Conservation (phyloP, 352 stramenopile species). For the Phytophthora ramorum region DNA sequence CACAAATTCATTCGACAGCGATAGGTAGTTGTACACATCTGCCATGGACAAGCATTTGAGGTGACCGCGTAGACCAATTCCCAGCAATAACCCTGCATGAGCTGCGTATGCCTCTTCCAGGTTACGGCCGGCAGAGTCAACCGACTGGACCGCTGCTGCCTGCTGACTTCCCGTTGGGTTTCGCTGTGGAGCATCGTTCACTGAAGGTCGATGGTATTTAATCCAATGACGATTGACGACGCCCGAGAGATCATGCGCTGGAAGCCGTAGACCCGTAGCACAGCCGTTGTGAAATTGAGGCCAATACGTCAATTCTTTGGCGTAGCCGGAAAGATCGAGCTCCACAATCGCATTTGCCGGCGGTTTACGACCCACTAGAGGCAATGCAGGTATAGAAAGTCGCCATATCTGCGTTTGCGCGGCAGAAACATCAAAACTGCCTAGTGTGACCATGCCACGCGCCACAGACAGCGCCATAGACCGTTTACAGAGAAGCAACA, state of each 20-base stretch:
- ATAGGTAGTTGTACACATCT: slow-evolving; percentile 99
- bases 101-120: slow-evolving; percentile 87
- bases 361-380: slow-evolving; percentile 93
- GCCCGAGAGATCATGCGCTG: slow-evolving; percentile 62
- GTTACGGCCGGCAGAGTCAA: slow-evolving; percentile 43
- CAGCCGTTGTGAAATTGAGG: slow-evolving; percentile 99
- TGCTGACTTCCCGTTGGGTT: slow-evolving; percentile 18
- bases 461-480: slow-evolving; percentile 94
- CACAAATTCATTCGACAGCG: slow-evolving; percentile 95
- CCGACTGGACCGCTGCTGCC: slow-evolving; percentile 17
- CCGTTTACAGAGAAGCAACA: slow-evolving; percentile 95
- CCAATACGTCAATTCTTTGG: slow-evolving; percentile 95
- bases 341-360: slow-evolving; percentile 93
- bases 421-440: slow-evolving; percentile 79
- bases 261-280: slow-evolving; percentile 93
- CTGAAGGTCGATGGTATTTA: slow-evolving; percentile 95
- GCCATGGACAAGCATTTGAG: slow-evolving; percentile 95
- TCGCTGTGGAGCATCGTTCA: slow-evolving; percentile 32
- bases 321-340: slow-evolving; percentile 91
- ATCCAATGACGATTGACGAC: slow-evolving; percentile 98
- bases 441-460: slow-evolving; percentile 97
- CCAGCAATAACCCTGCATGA: slow-evolving; percentile 96
- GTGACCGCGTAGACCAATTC: slow-evolving; percentile 94
- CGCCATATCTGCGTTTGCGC: slow-evolving; percentile 84
- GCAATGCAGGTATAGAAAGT: slow-evolving; percentile 92